A percentile compares a stretch with the other conserved stretches of the same genome.
Conservation (phyloP, 1,284 basidiomycete genomes). For the Inonotus hispidus region DNA sequence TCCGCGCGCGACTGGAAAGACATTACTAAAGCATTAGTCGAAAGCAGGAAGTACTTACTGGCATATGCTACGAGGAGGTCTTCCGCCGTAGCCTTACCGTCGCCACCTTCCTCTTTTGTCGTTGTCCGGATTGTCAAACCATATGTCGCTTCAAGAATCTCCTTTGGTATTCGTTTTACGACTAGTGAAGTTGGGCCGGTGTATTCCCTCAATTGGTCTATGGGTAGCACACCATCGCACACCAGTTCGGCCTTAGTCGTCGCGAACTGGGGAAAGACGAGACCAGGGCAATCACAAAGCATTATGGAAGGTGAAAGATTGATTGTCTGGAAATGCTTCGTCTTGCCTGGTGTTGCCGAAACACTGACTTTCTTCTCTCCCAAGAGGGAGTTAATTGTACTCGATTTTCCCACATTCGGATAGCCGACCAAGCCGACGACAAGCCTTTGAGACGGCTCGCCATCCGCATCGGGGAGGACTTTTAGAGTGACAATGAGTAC, state of each 20-base stretch:
- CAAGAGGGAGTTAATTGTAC: conserved; percentile 93
- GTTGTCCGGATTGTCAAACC: conserved; percentile 74
- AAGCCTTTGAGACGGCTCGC: conserved; percentile 62
- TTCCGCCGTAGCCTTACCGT: conserved; percentile 73
- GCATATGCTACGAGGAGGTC: conserved; percentile 88
- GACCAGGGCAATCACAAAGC: conserved; percentile 98
- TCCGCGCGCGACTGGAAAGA: conserved; percentile 76
- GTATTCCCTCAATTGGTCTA: conserved; percentile 96
- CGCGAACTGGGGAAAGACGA: conserved; percentile 98
- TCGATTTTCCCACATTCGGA: conserved; percentile 97
- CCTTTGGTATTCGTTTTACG: conserved; percentile 75
- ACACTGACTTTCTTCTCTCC: conserved; percentile 97
- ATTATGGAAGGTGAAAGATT: conserved; percentile 83
- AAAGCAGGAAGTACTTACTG: conserved; percentile 49
- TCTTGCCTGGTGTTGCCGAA: conserved; percentile 96
- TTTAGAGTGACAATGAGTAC: not conserved
- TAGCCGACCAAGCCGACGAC: conserved; percentile 97
- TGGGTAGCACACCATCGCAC: conserved; percentile 95
- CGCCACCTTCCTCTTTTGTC: conserved; percentile 80
- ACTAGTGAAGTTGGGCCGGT: conserved; percentile 84
- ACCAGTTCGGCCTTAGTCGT: conserved; percentile 94
- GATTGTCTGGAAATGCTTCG: conserved; percentile 99
- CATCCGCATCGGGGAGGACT: conserved; percentile 67
- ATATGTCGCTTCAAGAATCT: conserved; percentile 88
- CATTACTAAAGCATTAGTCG: not conserved